Evolutionary conservation across 441 rosid species (phyloP).

Genomic region (Pelargonium citronellum): DNA sequence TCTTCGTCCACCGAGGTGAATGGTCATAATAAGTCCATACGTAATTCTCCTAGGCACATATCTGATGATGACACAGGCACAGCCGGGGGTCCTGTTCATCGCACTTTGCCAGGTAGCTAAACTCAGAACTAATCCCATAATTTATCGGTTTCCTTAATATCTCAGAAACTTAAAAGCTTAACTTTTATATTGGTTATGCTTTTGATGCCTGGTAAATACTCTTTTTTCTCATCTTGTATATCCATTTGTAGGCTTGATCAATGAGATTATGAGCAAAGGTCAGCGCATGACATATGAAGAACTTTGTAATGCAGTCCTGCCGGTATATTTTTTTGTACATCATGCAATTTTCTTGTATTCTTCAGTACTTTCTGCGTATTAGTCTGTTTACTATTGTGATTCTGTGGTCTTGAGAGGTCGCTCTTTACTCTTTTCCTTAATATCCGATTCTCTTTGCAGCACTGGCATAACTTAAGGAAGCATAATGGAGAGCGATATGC

Average conservation of each 20-base stretch:
- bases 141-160: neutral
- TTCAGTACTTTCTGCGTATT: slow-evolving; percentile 3
- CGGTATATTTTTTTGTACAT: slow-evolving; percentile 39
- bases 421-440: slow-evolving; percentile 12
- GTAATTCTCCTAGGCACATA: slow-evolving; percentile 50
- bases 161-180: neutral
- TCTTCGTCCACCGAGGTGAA: slow-evolving; percentile 64
- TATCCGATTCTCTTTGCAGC: slow-evolving; percentile 43
- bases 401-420: slow-evolving; percentile 4
- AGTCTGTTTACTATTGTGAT: slow-evolving; percentile 5
- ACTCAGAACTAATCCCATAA: neutral
- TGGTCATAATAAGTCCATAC: slow-evolving; percentile 49
- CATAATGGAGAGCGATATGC: slow-evolving; percentile 98
- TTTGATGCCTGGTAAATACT: neutral
- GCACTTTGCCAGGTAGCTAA: slow-evolving; percentile 67
- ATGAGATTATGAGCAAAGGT: slow-evolving; percentile 93
- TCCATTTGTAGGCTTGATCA: slow-evolving; percentile 51
- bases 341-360: neutral
- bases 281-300: slow-evolving; percentile 87
- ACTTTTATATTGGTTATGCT: neutral
- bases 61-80: slow-evolving; percentile 71
- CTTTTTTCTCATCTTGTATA: neutral
- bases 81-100: slow-evolving; percentile 48
- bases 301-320: slow-evolving; percentile 89
- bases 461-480: slow-evolving; percentile 94